Percentiles rank a stretch among this genome's conserved stretches.
Conservation (phyloP, 441 rosid species). For the Pelargonium exstipulatum region DNA sequence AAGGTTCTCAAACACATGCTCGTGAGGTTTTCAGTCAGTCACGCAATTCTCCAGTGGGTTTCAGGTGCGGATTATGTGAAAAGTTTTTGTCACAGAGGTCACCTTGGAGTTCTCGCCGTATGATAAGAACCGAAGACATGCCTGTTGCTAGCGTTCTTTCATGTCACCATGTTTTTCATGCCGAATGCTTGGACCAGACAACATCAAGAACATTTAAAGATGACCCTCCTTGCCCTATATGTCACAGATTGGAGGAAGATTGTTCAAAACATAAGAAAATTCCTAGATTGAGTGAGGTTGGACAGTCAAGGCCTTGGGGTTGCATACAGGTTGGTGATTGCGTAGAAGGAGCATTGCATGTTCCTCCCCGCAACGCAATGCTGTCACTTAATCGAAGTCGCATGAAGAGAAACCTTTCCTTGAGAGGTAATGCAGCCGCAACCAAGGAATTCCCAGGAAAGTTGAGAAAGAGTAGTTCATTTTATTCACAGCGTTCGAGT, state of each 20-base stretch:
- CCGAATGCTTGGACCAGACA: conserved; percentile 56
- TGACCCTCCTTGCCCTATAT: conserved; percentile 56
- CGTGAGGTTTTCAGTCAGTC: conserved; percentile 34
- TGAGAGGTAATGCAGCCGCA: conserved; percentile 38
- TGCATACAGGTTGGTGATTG: conserved; percentile 49
- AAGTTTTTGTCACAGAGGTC: conserved; percentile 51
- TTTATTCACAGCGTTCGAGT: conserved; percentile 27
- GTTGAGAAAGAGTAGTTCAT: conserved; percentile 37
- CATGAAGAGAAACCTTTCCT: conserved; percentile 41
- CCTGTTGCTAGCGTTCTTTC: conserved; percentile 55
- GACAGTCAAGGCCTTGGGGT: conserved; percentile 52
- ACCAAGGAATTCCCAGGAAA: conserved; percentile 47
- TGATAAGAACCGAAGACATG: conserved; percentile 50
- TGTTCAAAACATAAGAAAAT: conserved; percentile 25
- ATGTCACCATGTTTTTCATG: conserved; percentile 51
- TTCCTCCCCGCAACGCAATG: conserved; percentile 35
- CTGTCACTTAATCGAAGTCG: conserved; percentile 38
- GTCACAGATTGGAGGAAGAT: conserved; percentile 33
- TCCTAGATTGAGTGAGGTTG: conserved; percentile 33
- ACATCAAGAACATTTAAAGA: conserved; percentile 35
- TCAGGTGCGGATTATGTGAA: conserved; percentile 45
- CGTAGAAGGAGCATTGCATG: conserved; percentile 39
- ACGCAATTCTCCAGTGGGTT: conserved; percentile 29
- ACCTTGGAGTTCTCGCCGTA: conserved; percentile 49
- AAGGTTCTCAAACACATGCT: conserved; percentile 43